Evolutionary conservation across 2,329 filamentous ascomycete genomes (phyloP).

Genomic region (Venturia nashicola): DNA sequence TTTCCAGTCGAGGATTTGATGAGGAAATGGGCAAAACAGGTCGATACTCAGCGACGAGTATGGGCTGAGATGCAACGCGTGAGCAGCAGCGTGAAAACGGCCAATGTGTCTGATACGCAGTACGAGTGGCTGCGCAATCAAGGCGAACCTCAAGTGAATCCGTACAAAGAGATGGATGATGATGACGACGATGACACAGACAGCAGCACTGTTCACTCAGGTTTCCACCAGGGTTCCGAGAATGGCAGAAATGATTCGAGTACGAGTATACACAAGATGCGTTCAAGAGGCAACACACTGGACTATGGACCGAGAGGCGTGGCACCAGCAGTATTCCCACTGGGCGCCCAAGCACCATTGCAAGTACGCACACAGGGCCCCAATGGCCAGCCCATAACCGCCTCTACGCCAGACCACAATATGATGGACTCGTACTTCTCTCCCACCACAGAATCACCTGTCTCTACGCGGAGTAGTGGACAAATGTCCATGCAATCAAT

Average conservation of each 20-base stretch:
- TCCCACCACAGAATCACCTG: slow-evolving; percentile 67
- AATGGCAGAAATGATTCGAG: slow-evolving; percentile 55
- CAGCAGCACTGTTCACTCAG: not conserved
- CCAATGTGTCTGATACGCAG: slow-evolving; percentile 19
- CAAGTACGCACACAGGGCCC: slow-evolving; percentile 51
- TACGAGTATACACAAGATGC: slow-evolving; percentile 49
- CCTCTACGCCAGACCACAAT: slow-evolving; percentile 46
- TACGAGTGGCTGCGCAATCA: slow-evolving; percentile 48
- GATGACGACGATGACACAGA: slow-evolving; percentile 42
- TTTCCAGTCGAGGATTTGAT: slow-evolving; percentile 85
- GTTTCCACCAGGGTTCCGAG: not conserved
- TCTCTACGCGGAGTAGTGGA: slow-evolving; percentile 62
- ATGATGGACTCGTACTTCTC: slow-evolving; percentile 77
- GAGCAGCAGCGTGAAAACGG: slow-evolving; percentile 4
- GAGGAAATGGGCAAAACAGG: slow-evolving; percentile 77
- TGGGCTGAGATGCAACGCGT: slow-evolving; percentile 35
- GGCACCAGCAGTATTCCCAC: slow-evolving; percentile 62
- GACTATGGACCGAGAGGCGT: slow-evolving; percentile 45
- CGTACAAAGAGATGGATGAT: slow-evolving; percentile 54
- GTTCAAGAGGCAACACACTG: slow-evolving; percentile 59
- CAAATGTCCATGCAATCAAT: slow-evolving; percentile 46
- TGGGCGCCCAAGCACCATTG: slow-evolving; percentile 45
- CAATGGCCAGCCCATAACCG: slow-evolving; percentile 27
- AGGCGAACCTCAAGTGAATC: slow-evolving; percentile 73
- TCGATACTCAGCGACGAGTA: slow-evolving; percentile 59